Conservation (phyloP, 2,329 filamentous ascomycete species). For the Epichloe typhina region DNA sequence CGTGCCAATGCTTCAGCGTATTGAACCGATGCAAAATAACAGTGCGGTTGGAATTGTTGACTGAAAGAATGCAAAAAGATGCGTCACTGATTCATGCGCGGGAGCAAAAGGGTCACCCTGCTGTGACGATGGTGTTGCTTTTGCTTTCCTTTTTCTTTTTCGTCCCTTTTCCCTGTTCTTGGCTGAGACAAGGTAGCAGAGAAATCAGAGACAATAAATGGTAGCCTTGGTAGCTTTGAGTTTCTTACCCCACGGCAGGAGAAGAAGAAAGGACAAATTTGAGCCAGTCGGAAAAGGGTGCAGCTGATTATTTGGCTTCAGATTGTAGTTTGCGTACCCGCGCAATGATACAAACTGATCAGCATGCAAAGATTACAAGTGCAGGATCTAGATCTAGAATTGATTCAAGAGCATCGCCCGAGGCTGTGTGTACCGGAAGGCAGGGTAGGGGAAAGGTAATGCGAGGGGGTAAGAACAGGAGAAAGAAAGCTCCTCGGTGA, state of each 20-base stretch:
- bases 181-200: background rate
- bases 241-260: background rate
- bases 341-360: background rate
- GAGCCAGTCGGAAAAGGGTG: background rate
- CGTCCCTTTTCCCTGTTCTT: background rate
- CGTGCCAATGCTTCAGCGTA: background rate
- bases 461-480: background rate
- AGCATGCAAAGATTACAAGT: background rate
- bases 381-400: background rate
- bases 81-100: background rate
- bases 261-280: slow-evolving; percentile 4
- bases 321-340: background rate
- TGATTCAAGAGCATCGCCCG: background rate
- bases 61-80: background rate
- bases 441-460: background rate
- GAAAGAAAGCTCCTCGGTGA: background rate
- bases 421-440: background rate
- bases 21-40: background rate
- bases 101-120: background rate
- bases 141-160: background rate
- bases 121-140: background rate
- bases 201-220: background rate
- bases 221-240: background rate
- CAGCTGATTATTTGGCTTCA: background rate
- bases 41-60: background rate